Conservation (phyloP, 2,329 filamentous ascomycete species). For the Nigrospora osmanthi region DNA sequence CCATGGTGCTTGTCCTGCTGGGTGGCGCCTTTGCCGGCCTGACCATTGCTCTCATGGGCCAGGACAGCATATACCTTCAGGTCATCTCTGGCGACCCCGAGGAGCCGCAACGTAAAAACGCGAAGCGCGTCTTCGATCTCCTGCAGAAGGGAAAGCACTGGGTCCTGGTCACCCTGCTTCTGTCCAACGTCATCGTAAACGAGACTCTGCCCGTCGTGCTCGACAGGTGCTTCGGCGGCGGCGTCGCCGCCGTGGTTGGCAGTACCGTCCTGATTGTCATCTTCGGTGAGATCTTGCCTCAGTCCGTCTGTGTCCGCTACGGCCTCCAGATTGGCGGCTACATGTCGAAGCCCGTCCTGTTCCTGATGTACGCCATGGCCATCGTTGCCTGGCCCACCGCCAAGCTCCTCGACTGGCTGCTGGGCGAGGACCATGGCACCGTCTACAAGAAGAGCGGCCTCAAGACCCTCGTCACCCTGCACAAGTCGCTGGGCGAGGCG, state of each 20-base stretch:
- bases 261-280: conserved; percentile 95
- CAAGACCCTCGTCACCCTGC: conserved; percentile 91
- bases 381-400: conserved; percentile 92
- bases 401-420: conserved; percentile 85
- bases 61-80: conserved; percentile 95
- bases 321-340: conserved; percentile 90
- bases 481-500: conserved; percentile 81
- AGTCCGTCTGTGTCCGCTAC: conserved; percentile 93
- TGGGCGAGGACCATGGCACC: conserved; percentile 92
- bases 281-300: conserved; percentile 93
- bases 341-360: conserved; percentile 81
- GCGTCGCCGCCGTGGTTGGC: conserved; percentile 87
- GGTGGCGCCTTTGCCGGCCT: conserved; percentile 92
- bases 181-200: conserved; percentile 97
- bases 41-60: conserved; percentile 70
- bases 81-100: conserved; percentile 82
- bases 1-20: conserved; percentile 71
- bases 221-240: conserved; percentile 87
- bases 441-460: conserved; percentile 97
- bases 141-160: conserved; percentile 91
- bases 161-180: conserved; percentile 88
- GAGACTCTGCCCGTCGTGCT: conserved; percentile 93
- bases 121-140: conserved; percentile 69
- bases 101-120: conserved; percentile 80
- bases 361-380: conserved; percentile 86